These are phyloP conservation scores for Fusarium proliferatum DNA, from an alignment of 2,329 filamentous ascomycete genomes.

Conservation along the genomic window DNA sequence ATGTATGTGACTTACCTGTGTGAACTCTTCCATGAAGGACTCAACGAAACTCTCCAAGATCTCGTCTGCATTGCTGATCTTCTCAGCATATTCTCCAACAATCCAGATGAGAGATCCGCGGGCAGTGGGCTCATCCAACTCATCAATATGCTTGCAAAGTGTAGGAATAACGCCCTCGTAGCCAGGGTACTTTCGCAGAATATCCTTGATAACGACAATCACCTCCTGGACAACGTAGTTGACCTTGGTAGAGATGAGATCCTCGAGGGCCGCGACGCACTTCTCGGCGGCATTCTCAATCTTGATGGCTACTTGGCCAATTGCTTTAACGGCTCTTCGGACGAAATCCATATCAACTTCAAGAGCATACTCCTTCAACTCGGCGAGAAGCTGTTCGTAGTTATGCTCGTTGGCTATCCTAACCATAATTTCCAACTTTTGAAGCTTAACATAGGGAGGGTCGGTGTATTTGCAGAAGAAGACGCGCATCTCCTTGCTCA, in stretches of 20 bases:
- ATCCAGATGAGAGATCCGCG: constrained; percentile 97
- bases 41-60: constrained; percentile 93
- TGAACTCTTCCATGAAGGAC: constrained; percentile 94
- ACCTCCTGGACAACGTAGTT: constrained; percentile 99
- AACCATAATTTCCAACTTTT: constrained; percentile 99
- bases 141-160: constrained; percentile 95
- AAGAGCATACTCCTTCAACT: constrained; percentile 96
- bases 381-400: constrained; percentile 91
- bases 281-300: constrained; percentile 95
- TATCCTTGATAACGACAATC: constrained; percentile 98
- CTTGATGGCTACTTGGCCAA: constrained; percentile 98
- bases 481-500: constrained; percentile 96
- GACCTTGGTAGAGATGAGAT: constrained; percentile 96
- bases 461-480: constrained; percentile 99
- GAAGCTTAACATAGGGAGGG: constrained; percentile 94
- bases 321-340: constrained; percentile 91
- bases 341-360: constrained; percentile 99
- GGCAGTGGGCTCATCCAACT: constrained; percentile 93
- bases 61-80: constrained; percentile 98
- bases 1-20: constrained; percentile 70
- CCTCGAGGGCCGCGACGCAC: constrained; percentile 92
- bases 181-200: constrained; percentile 95
- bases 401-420: constrained; percentile 98
- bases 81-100: constrained; percentile 98
- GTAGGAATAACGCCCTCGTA: constrained; percentile 98